Evolutionary conservation across 306 rosid genomes (phyloP).

Genomic region (Rosa persica): DNA sequence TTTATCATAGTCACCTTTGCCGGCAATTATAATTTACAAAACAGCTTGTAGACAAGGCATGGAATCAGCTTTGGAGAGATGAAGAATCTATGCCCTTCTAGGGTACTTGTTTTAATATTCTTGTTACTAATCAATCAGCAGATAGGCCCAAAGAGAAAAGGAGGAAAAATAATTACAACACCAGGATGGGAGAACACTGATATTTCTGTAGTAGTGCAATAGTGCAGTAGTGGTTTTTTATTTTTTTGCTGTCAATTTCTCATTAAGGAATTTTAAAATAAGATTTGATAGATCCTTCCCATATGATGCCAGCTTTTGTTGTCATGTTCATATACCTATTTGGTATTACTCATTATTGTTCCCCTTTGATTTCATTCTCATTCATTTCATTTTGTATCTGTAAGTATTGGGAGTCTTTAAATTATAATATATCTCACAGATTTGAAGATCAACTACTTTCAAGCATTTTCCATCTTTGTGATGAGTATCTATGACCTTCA

Average conservation of each 20-base stretch:
- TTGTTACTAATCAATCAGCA: no score
- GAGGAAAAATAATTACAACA: neutral
- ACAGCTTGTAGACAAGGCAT: neutral
- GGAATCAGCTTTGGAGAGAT: neutral
- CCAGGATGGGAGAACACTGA: neutral
- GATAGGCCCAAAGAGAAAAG: neutral
- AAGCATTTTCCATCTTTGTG: neutral
- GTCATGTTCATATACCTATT: neutral
- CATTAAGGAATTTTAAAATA: neutral
- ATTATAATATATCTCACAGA: neutral
- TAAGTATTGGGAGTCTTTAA: neutral
- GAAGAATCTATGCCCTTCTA: neutral
- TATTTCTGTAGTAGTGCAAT: neutral
- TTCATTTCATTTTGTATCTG: neutral
- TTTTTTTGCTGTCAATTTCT: neutral
- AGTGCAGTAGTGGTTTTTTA: neutral
- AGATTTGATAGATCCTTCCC: neutral
- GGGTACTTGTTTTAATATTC: neutral
- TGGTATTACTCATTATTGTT: neutral
- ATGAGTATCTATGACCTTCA: neutral
- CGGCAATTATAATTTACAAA: neutral
- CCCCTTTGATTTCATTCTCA: neutral
- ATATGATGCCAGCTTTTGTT: constrained; percentile 8
- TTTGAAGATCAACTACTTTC: neutral
- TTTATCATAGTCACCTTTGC: neutral